A percentile compares a stretch with the other conserved stretches of the same genome.
Conservation (phyloP, 371 early-diverging fungal genomes). For the Mortierella sp. region DNA sequence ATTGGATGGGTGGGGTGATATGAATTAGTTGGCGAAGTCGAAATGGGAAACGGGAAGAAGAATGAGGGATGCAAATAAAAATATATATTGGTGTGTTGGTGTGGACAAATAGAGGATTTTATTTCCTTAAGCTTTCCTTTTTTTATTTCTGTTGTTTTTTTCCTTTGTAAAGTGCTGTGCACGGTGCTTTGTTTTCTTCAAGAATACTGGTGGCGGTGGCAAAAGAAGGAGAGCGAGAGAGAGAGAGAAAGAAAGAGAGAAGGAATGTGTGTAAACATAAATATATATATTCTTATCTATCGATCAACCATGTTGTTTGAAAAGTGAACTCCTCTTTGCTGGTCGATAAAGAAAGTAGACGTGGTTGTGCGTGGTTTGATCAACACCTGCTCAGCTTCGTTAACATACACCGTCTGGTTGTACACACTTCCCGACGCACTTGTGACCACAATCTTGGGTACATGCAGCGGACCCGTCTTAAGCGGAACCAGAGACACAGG, state of each 20-base stretch:
- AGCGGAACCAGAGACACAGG: constrained; percentile 72
- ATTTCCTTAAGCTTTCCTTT: background rate
- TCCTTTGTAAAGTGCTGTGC: constrained; percentile 7
- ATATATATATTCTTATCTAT: background rate
- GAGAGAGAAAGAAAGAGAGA: too few species aligned
- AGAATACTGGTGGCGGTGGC: background rate
- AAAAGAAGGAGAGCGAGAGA: background rate
- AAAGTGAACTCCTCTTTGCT: constrained; percentile 65
- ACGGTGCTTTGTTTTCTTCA: background rate
- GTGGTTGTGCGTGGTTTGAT: constrained; percentile 74
- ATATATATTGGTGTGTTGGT: too few species aligned
- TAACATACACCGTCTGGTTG: constrained; percentile 70
- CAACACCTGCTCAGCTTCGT: constrained; percentile 74
- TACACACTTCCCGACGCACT: constrained; percentile 64
- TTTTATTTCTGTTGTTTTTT: background rate
- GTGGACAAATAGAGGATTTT: background rate
- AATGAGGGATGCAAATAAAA: too few species aligned
- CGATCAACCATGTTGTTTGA: constrained; percentile 30
- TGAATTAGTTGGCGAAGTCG: too few species aligned
- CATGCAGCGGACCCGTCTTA: constrained; percentile 73
- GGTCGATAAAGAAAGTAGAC: constrained; percentile 78
- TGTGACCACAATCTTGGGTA: constrained; percentile 69
- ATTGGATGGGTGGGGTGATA: too few species aligned
- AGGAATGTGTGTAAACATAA: background rate
- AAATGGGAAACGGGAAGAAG: too few species aligned